These are phyloP conservation scores for Exophiala mesophila DNA, from an alignment of 2,329 filamentous ascomycete genomes.

Conservation along the genomic window DNA sequence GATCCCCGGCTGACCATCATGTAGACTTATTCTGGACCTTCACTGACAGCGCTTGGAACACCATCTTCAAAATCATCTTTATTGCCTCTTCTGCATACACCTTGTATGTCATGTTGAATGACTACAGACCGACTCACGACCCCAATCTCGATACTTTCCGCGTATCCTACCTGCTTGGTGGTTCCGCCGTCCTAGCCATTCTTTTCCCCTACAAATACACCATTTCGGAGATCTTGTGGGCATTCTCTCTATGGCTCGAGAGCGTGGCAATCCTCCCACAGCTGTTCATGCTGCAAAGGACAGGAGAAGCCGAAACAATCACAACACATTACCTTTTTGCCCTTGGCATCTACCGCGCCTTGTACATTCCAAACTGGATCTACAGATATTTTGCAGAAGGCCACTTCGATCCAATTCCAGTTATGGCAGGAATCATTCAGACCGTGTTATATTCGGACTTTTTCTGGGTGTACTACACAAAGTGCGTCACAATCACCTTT, in stretches of 20 bases:
- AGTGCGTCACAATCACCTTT: slow-evolving; percentile 48
- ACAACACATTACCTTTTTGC: slow-evolving; percentile 97
- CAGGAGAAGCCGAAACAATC: slow-evolving; percentile 98
- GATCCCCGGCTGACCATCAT: slow-evolving; percentile 5
- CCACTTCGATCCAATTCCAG: slow-evolving; percentile 80
- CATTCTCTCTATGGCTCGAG: slow-evolving; percentile 98
- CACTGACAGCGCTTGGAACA: slow-evolving; percentile 81
- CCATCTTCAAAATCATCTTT: slow-evolving; percentile 93
- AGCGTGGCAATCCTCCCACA: slow-evolving; percentile 94
- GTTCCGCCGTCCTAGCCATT: slow-evolving; percentile 71
- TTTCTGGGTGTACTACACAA: slow-evolving; percentile 99
- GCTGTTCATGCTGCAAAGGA: slow-evolving; percentile 96
- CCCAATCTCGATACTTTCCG: slow-evolving; percentile 97
- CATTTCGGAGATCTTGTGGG: slow-evolving; percentile 79
- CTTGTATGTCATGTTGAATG: slow-evolving; percentile 95
- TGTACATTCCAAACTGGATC: slow-evolving; percentile 99
- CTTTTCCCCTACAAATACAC: slow-evolving; percentile 83
- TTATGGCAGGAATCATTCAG: slow-evolving; percentile 84
- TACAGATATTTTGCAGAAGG: slow-evolving; percentile 79
- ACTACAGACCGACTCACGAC: slow-evolving; percentile 96
- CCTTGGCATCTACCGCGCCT: slow-evolving; percentile 79
- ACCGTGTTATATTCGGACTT: slow-evolving; percentile 97
- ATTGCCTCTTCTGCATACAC: slow-evolving; percentile 87
- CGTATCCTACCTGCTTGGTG: slow-evolving; percentile 80
- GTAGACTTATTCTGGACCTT: slow-evolving; percentile 81